phyloP scores from a whole-genome alignment of 208 protist genomes.

The Herpetomonas muscarum region DNA sequence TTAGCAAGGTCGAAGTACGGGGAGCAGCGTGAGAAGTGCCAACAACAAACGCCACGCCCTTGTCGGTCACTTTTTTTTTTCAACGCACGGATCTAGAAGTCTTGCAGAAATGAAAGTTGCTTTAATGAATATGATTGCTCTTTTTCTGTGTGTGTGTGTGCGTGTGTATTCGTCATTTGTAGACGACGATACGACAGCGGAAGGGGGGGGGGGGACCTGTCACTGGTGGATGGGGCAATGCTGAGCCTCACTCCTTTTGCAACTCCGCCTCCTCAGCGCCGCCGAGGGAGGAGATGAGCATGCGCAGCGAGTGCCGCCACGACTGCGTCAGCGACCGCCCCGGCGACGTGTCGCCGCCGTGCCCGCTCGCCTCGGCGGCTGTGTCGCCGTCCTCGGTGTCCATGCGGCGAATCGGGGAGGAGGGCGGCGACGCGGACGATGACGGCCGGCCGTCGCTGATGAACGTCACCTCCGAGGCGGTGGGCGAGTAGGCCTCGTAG shows the following conservation, averaged over 20 bases:
- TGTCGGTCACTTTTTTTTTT: too few relatives aligned
- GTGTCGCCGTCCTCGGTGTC: background rate
- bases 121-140: background rate
- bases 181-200: too few relatives aligned
- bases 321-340: slow-evolving; percentile 17
- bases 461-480: background rate
- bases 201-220: too few relatives aligned
- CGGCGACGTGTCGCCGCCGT: slow-evolving; percentile 15
- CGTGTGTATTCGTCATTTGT: slow-evolving; percentile 6
- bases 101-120: background rate
- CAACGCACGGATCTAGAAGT: too few relatives aligned
- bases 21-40: background rate
- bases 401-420: background rate
- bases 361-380: slow-evolving; percentile 3
- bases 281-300: slow-evolving; percentile 24
- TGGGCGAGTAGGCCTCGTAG: slow-evolving; percentile 51
- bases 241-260: slow-evolving; percentile 3
- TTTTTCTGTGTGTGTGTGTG: slow-evolving; percentile 8
- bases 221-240: too few relatives aligned
- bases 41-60: background rate
- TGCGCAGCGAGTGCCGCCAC: slow-evolving; percentile 40
- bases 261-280: slow-evolving; percentile 13
- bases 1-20: slow-evolving; percentile 3
- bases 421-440: background rate
- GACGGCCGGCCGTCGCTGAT: background rate